phyloP scores from a whole-genome alignment of 345 rosid genomes.

The Eucalyptus sp. region DNA sequence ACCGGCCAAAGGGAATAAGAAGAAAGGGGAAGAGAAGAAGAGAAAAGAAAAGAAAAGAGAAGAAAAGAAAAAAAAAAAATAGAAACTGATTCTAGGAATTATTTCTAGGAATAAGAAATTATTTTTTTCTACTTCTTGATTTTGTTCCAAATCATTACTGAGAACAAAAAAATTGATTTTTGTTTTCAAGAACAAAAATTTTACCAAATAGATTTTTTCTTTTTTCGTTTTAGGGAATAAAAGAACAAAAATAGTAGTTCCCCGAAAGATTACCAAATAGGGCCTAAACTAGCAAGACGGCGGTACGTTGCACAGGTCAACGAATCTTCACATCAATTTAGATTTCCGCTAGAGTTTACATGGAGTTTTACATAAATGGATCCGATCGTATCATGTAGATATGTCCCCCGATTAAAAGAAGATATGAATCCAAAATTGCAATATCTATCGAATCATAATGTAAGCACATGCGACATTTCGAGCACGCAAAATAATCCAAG shows the following conservation, averaged over 20 bases:
- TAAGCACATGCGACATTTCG: neutral
- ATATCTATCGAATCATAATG: neutral
- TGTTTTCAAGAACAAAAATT: too few species aligned
- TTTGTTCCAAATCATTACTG: rapidly evolving
- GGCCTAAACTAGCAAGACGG: neutral
- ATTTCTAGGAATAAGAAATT: rapidly evolving
- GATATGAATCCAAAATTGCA: neutral
- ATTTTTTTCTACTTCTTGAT: rapidly evolving
- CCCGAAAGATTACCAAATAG: rapidly evolving
- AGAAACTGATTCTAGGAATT: too few species aligned
- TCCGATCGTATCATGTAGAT: neutral
- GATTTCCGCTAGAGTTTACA: neutral
- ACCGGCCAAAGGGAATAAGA: too few species aligned
- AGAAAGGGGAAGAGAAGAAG: too few species aligned
- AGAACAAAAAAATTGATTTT: too few species aligned
- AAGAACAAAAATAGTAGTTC: too few species aligned
- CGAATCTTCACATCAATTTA: neutral
- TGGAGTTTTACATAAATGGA: neutral
- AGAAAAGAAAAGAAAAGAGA: too few species aligned
- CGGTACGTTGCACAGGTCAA: neutral
- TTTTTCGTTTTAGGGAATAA: rapidly evolving
- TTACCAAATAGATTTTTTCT: too few species aligned
- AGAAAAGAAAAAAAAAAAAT: too few species aligned
- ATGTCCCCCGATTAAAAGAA: rapidly evolving
- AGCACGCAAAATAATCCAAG: neutral